Percentiles rank a stretch among this genome's conserved stretches.
Conservation (phyloP, 2,329 filamentous ascomycete genomes). For the Ascosphaera apis region DNA sequence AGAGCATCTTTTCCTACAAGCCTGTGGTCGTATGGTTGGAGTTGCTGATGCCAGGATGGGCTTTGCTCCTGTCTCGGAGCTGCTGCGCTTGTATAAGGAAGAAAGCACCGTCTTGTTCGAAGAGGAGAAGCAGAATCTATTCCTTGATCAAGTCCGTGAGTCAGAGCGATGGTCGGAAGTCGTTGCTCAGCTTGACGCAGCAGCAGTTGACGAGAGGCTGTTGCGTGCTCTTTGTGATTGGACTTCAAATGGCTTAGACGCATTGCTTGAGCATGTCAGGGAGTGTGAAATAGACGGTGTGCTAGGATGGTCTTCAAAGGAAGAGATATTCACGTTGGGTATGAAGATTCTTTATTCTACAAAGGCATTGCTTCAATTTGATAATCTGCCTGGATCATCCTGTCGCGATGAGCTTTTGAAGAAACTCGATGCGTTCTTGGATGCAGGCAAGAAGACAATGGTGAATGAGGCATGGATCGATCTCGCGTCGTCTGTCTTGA, state of each 20-base stretch:
- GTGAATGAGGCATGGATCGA: no score
- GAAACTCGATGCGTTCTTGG: no score
- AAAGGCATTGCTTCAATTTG: no score
- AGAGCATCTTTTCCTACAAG: conserved; percentile 12
- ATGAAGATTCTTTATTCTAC: no score
- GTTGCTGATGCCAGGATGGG: conserved; percentile 2
- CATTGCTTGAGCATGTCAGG: conserved; percentile 10
- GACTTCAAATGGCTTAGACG: conserved; percentile 13
- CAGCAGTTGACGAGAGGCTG: conserved; percentile 4
- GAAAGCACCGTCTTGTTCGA: conserved; percentile 41
- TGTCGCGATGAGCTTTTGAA: no score
- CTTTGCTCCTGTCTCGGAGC: conserved; percentile 9
- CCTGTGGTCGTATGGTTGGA: conserved; percentile 18
- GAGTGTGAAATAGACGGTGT: conserved; percentile 32
- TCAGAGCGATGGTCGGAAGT: conserved; percentile 41
- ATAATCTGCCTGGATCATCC: no score
- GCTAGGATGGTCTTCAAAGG: conserved; percentile 34
- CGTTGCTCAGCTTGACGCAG: conserved; percentile 17
- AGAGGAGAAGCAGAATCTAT: conserved; percentile 87
- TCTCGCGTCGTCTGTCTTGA: no score
- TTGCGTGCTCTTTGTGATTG: conserved; percentile 10
- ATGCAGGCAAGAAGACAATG: no score
- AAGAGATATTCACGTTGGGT: no score
- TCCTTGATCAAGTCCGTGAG: conserved; percentile 60
- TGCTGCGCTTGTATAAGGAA: conserved; percentile 13